Evolutionary conservation across 805 yeast species (phyloP), one percentile per base, ranked within the genome.

Genomic region (Saturnispora dispora): DNA sequence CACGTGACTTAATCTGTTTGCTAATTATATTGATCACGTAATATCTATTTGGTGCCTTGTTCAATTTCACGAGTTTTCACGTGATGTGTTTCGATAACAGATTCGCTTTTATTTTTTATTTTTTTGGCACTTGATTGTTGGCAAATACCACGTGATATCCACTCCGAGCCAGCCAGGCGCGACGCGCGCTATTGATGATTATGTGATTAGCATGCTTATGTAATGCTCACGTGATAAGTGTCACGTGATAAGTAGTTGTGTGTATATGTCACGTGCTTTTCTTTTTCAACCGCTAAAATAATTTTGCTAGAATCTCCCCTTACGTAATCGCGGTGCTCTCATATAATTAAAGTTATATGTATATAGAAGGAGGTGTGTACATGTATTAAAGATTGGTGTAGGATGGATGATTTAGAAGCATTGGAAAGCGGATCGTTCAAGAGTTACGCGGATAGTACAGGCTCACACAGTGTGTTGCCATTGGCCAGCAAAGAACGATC

Each of bases 361-460:
- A 11, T 13, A 13, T 30, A 20, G 41, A 20, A 37, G 22, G 20
- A 35, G 39, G 18, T n/a, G 18, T 8, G 39, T 17, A n/a, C 20
- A 35, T 35, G 18, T 25, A 11, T 5, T 30, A 30, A 30, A 11
- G n/a, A 13, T 37, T 37, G 15, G 36, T 13, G 20, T 5, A 37
- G 25, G 1, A 42, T 43, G 17, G 47, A 48, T 18, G 51, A 48
- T 36, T 32, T 48, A n/a, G 46, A 48, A 5, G 51, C 51, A 3
- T 43, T 48, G 13, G 51, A 48, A 23, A 48, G 51, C 35, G 47
- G 47, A 25, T 48, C 51, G 6, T 42, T 43, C 22, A 27, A 35
- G 22, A 18, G 25, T n/a, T 22, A 32, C 9, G 39, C 33, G 15
- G 33, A 13, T 11, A 30, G 37, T 17, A 30, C 33, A 15, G 22